Evolutionary conservation across 139 green algal genomes (phyloP).

Genomic region (Chlamydomonas incerta): DNA sequence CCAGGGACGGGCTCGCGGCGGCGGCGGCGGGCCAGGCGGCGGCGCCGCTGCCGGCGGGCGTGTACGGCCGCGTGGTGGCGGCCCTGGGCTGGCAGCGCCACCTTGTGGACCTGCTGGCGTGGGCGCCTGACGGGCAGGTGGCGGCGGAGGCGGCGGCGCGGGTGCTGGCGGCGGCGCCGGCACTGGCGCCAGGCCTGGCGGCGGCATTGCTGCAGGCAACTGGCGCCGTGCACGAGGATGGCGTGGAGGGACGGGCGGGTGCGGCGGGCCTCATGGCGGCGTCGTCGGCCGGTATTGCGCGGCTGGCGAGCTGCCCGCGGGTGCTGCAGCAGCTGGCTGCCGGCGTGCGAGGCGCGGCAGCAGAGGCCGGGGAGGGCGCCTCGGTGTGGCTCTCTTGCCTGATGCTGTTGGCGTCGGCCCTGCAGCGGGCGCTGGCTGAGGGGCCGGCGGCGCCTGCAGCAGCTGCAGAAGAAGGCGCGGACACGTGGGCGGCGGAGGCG

Average conservation of each 20-base stretch:
- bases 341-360: not conserved
- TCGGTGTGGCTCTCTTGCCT: slow-evolving; percentile 14
- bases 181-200: slow-evolving; percentile 12
- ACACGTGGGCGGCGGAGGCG: not conserved
- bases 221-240: not conserved
- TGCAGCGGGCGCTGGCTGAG: not conserved
- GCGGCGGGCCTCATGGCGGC: not conserved
- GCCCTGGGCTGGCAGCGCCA: slow-evolving; percentile 6
- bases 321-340: not conserved
- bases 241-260: not conserved
- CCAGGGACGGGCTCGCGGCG: slow-evolving; percentile 2
- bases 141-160: not conserved
- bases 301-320: not conserved
- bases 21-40: not conserved
- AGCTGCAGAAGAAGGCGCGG: not conserved
- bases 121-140: not conserved
- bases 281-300: not conserved
- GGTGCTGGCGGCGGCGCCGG: not conserved
- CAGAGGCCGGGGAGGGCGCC: not conserved
- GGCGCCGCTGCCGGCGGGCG: not conserved
- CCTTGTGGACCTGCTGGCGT: slow-evolving; percentile 6
- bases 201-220: not conserved
- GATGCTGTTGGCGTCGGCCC: not conserved
- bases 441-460: not conserved
- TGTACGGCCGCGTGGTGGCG: not conserved